Evolutionary conservation across 169 alveolate species (phyloP).

Genomic region (Theileria orientalis): DNA sequence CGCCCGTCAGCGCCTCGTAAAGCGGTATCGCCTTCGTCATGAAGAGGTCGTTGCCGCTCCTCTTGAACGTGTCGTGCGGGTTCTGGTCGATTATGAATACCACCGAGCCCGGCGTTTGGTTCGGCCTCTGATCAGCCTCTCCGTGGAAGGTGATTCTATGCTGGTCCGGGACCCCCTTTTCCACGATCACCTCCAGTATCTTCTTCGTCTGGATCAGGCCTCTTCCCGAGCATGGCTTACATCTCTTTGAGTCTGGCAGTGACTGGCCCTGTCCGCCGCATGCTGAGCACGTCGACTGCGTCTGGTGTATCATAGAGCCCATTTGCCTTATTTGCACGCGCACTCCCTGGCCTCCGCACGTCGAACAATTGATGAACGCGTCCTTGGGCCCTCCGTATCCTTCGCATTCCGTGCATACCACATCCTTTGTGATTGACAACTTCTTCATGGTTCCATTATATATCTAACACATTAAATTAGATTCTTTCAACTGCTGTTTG

Average conservation of each 20-base stretch:
- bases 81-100: conserved; percentile 83
- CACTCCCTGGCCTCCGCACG: conserved; percentile 94
- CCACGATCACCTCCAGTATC: conserved; percentile 90
- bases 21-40: conserved; percentile 87
- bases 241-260: conserved; percentile 84
- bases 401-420: conserved; percentile 92
- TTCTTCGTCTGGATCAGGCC: conserved; percentile 87
- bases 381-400: conserved; percentile 96
- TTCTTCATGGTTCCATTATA: conserved; percentile 93
- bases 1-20: conserved; percentile 94
- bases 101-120: conserved; percentile 92
- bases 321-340: conserved; percentile 84
- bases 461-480: conserved; percentile 82
- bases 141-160: conserved; percentile 91
- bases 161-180: conserved; percentile 94
- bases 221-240: conserved; percentile 89
- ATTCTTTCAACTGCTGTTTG: conserved; percentile 64
- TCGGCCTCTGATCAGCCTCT: conserved; percentile 96
- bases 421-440: conserved; percentile 90
- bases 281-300: conserved; percentile 87
- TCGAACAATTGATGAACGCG: conserved; percentile 87
- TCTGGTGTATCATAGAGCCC: conserved; percentile 91
- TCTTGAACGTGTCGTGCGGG: conserved; percentile 87
- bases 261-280: conserved; percentile 91
- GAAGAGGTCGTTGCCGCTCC: conserved; percentile 93